phyloP scores from a whole-genome alignment of 331 rosid species.

The Quercus phellos region DNA sequence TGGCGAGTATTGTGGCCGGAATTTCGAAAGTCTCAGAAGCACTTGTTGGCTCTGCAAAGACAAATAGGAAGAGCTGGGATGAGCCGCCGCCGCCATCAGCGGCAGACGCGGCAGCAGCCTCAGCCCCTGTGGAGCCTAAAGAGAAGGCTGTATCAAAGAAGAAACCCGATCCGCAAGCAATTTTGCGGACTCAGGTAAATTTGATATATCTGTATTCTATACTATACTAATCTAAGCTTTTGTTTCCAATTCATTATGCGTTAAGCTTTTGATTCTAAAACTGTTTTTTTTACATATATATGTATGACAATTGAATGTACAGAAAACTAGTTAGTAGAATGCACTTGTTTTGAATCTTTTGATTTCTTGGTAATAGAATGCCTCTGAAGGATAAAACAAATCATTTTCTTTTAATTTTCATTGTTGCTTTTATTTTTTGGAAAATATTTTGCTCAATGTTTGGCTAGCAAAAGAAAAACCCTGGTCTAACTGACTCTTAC shows the following conservation, averaged over 20 bases:
- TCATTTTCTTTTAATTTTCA: background rate
- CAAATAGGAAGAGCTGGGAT: slow-evolving; percentile 74
- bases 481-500: background rate
- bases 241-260: background rate
- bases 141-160: slow-evolving; percentile 51
- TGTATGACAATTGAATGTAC: background rate
- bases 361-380: background rate
- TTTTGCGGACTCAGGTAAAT: slow-evolving; percentile 74
- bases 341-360: background rate
- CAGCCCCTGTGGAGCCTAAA: slow-evolving; percentile 32
- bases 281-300: background rate
- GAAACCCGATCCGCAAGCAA: slow-evolving; percentile 63
- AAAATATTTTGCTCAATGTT: background rate
- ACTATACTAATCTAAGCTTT: background rate
- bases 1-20: slow-evolving; percentile 55
- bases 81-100: slow-evolving; percentile 29
- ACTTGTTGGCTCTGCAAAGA: slow-evolving; percentile 54
- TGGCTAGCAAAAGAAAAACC: background rate
- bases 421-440: background rate
- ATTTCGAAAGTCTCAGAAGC: slow-evolving; percentile 74
- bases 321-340: background rate
- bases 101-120: background rate
- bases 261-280: background rate
- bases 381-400: background rate
- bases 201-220: background rate